Conservation (phyloP, 208 protist species). For the Trypanosoma avium region DNA sequence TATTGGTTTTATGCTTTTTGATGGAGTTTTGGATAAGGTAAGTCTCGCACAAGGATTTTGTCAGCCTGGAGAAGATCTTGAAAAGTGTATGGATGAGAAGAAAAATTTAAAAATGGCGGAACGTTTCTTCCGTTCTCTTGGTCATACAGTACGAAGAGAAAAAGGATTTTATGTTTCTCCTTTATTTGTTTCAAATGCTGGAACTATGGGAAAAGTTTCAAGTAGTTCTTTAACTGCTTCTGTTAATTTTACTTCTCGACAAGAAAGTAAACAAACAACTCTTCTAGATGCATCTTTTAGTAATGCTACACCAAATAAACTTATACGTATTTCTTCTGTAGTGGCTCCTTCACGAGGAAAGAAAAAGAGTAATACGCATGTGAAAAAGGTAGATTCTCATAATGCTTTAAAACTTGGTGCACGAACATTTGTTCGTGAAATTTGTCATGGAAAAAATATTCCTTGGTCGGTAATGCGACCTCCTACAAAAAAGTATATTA, state of each 20-base stretch:
- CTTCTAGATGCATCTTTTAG: slow-evolving; percentile 82
- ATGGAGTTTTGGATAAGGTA: slow-evolving; percentile 59
- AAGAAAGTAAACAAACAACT: slow-evolving; percentile 70
- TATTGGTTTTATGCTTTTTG: slow-evolving; percentile 70
- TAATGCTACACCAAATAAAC: slow-evolving; percentile 82
- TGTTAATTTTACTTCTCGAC: slow-evolving; percentile 72
- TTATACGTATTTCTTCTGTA: slow-evolving; percentile 74
- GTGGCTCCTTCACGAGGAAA: slow-evolving; percentile 44
- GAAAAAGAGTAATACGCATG: slow-evolving; percentile 26
- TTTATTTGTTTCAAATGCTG: slow-evolving; percentile 65
- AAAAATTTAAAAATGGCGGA: slow-evolving; percentile 43
- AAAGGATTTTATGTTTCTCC: slow-evolving; percentile 85
- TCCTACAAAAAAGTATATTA: slow-evolving; percentile 41
- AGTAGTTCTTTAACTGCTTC: slow-evolving; percentile 77
- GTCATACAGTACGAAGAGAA: slow-evolving; percentile 76
- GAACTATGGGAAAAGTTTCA: slow-evolving; percentile 75
- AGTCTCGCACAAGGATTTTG: slow-evolving; percentile 76
- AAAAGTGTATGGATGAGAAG: neutral
- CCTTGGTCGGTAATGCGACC: slow-evolving; percentile 87
- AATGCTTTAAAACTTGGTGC: slow-evolving; percentile 77
- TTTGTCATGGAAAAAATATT: slow-evolving; percentile 70
- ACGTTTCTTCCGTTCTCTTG: slow-evolving; percentile 72
- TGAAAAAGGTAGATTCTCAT: slow-evolving; percentile 54
- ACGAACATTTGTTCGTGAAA: slow-evolving; percentile 80
- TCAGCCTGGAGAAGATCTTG: slow-evolving; percentile 34